These are phyloP conservation scores for Phytopythium mirpurense DNA, from an alignment of 352 stramenopile species.

Conservation along the genomic window DNA sequence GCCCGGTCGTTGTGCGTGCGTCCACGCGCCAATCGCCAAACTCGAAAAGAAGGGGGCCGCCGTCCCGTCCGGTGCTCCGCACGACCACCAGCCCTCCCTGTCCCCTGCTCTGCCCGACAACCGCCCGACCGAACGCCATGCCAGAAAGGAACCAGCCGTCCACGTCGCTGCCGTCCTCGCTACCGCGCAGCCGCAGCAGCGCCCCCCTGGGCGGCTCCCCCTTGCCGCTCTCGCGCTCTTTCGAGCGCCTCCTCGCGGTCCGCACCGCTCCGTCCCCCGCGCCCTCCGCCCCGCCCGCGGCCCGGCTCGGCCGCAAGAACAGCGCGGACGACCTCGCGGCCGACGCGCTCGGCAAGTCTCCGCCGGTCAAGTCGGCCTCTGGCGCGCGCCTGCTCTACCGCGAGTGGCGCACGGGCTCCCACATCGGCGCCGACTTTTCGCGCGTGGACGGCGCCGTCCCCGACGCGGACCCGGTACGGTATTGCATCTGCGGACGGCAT, in stretches of 20 bases:
- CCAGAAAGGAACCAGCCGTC: constrained; percentile 7
- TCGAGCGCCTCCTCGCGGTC: constrained; percentile 11
- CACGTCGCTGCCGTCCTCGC: constrained; percentile 12
- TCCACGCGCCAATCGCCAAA: background rate
- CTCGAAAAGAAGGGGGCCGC: background rate
- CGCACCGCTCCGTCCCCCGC: constrained; percentile 9
- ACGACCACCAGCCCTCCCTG: background rate
- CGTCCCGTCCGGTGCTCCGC: background rate
- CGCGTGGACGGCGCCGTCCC: constrained; percentile 15
- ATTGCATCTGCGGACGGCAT: background rate
- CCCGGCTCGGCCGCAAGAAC: constrained; percentile 31
- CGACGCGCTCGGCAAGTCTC: constrained; percentile 32
- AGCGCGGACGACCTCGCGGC: constrained; percentile 62
- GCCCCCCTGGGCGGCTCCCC: background rate
- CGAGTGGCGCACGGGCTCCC: constrained; percentile 68
- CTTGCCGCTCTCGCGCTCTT: constrained; percentile 8
- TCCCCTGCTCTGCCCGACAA: background rate
- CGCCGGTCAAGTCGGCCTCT: constrained; percentile 43
- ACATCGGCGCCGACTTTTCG: constrained; percentile 31
- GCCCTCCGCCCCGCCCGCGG: constrained; percentile 2
- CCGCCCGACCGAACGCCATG: background rate
- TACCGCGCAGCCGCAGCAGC: constrained; percentile 8
- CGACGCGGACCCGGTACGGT: constrained; percentile 2
- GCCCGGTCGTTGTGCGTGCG: background rate
- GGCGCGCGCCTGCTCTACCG: constrained; percentile 73